Evolutionary conservation across 257 asterid genomes (phyloP).

Genomic region (Capsicum chinense): DNA sequence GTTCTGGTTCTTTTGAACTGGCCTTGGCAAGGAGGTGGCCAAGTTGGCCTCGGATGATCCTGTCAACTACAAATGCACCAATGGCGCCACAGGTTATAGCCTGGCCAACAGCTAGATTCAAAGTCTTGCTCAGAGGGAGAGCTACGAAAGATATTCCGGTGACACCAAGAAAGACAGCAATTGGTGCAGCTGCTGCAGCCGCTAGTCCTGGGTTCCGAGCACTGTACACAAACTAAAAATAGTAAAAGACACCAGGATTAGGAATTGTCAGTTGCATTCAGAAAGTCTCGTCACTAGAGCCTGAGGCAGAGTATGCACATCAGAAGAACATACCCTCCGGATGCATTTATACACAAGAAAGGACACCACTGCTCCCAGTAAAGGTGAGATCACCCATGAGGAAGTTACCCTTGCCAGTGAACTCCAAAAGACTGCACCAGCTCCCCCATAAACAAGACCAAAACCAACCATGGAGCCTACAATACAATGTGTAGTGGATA

Average conservation of each 20-base stretch:
- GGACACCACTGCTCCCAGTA: conserved; percentile 79
- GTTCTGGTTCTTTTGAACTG: conserved; percentile 40
- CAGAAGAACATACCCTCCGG: conserved; percentile 68
- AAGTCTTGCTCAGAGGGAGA: conserved; percentile 72
- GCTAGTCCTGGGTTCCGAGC: conserved; percentile 97
- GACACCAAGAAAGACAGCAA: conserved; percentile 84
- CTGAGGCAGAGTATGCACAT: neutral
- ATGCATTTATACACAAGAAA: conserved; percentile 93
- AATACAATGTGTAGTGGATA: conserved; percentile 94
- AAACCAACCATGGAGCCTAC: conserved; percentile 99
- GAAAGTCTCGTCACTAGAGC: neutral
- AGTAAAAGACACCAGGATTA: conserved; percentile 47
- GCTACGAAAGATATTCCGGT: conserved; percentile 78
- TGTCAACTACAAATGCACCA: conserved; percentile 63
- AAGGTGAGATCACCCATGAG: conserved; percentile 91
- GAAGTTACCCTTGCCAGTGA: conserved; percentile 86
- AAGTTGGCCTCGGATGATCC: conserved; percentile 69
- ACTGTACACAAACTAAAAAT: conserved; percentile 85
- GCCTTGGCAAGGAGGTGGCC: conserved; percentile 83
- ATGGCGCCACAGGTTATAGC: conserved; percentile 71
- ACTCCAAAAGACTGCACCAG: conserved; percentile 94
- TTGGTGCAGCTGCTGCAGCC: conserved; percentile 91
- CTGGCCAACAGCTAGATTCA: conserved; percentile 54
- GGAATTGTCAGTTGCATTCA: neutral
- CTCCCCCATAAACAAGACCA: conserved; percentile 86